Conservation (phyloP, 1,284 basidiomycete genomes). For the Lignosus rhinocerotis region DNA sequence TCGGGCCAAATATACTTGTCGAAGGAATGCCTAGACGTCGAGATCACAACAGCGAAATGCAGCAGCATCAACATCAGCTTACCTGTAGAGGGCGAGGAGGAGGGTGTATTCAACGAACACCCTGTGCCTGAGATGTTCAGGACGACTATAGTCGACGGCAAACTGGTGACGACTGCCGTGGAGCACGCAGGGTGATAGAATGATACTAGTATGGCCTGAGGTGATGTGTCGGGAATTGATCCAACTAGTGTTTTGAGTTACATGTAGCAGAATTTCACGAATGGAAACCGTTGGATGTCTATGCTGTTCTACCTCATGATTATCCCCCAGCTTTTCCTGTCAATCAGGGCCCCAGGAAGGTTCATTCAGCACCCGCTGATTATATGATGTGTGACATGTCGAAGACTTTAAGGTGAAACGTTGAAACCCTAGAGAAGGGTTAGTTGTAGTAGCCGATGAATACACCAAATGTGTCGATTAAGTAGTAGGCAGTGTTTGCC, state of each 20-base stretch:
- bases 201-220: neutral
- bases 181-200: constrained; percentile 73
- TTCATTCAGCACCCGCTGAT: too few relatives aligned
- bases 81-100: constrained; percentile 86
- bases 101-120: constrained; percentile 90
- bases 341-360: too few relatives aligned
- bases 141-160: constrained; percentile 82
- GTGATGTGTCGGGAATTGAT: too few relatives aligned
- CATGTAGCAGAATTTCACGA: too few relatives aligned
- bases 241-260: too few relatives aligned
- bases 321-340: too few relatives aligned
- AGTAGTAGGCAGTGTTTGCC: constrained; percentile 1
- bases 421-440: constrained; percentile 1
- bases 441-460: neutral
- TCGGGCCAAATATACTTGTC: constrained; percentile 95
- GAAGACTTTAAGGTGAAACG: constrained; percentile 5
- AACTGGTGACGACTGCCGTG: constrained; percentile 85
- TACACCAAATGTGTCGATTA: neutral
- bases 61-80: constrained; percentile 92
- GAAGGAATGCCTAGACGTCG: constrained; percentile 74
- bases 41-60: constrained; percentile 96
- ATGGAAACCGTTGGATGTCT: too few relatives aligned
- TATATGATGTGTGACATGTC: neutral
- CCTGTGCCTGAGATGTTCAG: constrained; percentile 96
- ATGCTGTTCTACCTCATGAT: too few relatives aligned